Base-by-base conservation (phyloP, 148 eudicot species). In the Polygonum aviculare region DNA sequence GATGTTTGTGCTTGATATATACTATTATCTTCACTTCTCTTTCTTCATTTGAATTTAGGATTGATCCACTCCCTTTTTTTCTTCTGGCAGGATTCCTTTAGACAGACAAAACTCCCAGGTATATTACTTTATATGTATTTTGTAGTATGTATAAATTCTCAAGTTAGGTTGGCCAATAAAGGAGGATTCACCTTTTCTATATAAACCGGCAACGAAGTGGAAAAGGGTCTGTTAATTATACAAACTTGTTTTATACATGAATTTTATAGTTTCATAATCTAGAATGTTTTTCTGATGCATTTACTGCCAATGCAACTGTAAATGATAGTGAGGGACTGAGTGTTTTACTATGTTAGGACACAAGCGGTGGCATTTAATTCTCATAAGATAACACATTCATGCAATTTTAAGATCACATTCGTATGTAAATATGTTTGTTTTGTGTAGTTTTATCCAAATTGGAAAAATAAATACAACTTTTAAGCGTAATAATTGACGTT, bases 121-220 rank as follows among this genome's bases (percentile, higher is more conserved):
- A 48, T 31, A 82, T 77, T 51, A 47, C n/a, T 16, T 16, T 50
- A 76, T 49, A 77, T 3, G 14, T 33, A 26, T 49, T 38, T 54
- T 67, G 60, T 19, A 5, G 5, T 3, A 45, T 10, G 5, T 60
- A 26, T 31, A 21, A 14, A 26, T 5, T 81, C 88, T 96, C 70
- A 81, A 87, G 77, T 82, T 96, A 81, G 81, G 84, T 73, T 96
- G 97, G 99, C 99, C 99, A 71, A 79, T 88, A 86, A 91, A 83
- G 82, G 36, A 31, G 79, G 89, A 83, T 2, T 93, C 99, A 33
- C 72, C 93, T 63, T 96, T 91, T 82, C 83, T 96, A 48, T 77
- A 69, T 70, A 51, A 75, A 81, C 97, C 94, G 18, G 79, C 35
- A 70, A 84, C 22, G 63, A 84, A 82, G 33, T 12, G 89, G 77